Evolutionary conservation across 805 yeast genomes (phyloP), one percentile per base, ranked within the genome.

Genomic region (Cyberlindnera bimundalis): DNA sequence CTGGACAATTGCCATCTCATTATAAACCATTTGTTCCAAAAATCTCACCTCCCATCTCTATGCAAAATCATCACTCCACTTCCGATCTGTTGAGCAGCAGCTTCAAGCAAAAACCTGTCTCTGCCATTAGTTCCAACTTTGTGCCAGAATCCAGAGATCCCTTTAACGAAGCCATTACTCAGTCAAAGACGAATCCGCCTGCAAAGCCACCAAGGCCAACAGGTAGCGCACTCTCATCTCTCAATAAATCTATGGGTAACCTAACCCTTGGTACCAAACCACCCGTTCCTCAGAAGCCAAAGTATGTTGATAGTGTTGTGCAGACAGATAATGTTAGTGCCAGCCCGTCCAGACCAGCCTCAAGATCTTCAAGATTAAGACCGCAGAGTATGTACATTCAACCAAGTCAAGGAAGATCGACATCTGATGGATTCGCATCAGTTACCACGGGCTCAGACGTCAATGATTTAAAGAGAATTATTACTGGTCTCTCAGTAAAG

Each of bases 371-470:
- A 10, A 34, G 39, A 17, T 10, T 33, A 3, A 55, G 70, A 44
- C 71, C 71, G 8, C 51, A 58, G 17, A 63, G 67, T 43, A 62
- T 65, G 67, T 66, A 66, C 29, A 58, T 59, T 15, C 34, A 34
- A n/a, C 34, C 53, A 11, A 13, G 46, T 3, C 42, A 42, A 9
- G 25, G 29, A 9, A 38, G 41, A 36, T 36, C 42, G 2, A 30
- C 37, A 7, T 40, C 50, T 6, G 48, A 46, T 18, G 45, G 45
- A 2, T 23, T 37, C 5, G 41, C 21, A 24, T 7, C 13, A 33
- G 32, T 33, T 4, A 15, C 30, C 20, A 19, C 20, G 7, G 35
- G 29, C 10, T 11, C 37, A 11, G 47, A 45, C 17, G 29, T 26
- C 8, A 33, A 40, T 27, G 56, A 50, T 10, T 32, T 57, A 29